Base-by-base conservation (phyloP, 2,329 filamentous ascomycete species). In the Fusarium xylarioides region DNA sequence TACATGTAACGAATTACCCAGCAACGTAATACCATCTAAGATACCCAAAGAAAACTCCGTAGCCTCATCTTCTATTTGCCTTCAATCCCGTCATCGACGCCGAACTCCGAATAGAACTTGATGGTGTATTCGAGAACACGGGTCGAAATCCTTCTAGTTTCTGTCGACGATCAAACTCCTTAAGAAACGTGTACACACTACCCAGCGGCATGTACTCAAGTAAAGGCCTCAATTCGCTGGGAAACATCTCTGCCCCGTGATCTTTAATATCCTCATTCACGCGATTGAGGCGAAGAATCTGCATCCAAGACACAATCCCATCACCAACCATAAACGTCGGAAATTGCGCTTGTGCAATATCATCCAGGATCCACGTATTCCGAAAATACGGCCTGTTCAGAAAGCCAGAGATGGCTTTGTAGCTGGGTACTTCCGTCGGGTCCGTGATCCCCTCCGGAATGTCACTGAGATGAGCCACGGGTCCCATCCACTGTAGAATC, bases 261-360 rank as follows among this genome's bases (percentile, higher is more conserved):
- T 76, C 74, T 10, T 74, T 71, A 40, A 76, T 76, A 4, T 76
- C 74, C 19, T 76, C 74, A 15, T 76, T 76, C 35, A 76, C 74
- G 15, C 74, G 74, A 43, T 76, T 76, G n/a, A 76, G 53, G 7
- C 74, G 69, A 5, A 76, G 47, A 30, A 76, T 70, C 62, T 76
- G 74, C 74, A 76, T 76, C 74, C 74, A 76, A 26, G 71, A 73
- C n/a, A 76, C 74, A 12, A 76, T 76, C 0, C 74, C 74, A 23
- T 76, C 74, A 10, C 63, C 74, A 11, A 76, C 56, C 63, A 76
- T 66, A 11, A 76, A 76, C 4, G 74, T 66, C 4, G 74, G 74
- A 37, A 76, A 76, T 10, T 54, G 60, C 8, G 74, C 74, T 62
- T 71, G 70, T 15, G 74, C 69, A 9, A 76, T 76, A 38, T 76